Conservation (phyloP, 352 stramenopile genomes). For the Globisporangium mamillatum region DNA sequence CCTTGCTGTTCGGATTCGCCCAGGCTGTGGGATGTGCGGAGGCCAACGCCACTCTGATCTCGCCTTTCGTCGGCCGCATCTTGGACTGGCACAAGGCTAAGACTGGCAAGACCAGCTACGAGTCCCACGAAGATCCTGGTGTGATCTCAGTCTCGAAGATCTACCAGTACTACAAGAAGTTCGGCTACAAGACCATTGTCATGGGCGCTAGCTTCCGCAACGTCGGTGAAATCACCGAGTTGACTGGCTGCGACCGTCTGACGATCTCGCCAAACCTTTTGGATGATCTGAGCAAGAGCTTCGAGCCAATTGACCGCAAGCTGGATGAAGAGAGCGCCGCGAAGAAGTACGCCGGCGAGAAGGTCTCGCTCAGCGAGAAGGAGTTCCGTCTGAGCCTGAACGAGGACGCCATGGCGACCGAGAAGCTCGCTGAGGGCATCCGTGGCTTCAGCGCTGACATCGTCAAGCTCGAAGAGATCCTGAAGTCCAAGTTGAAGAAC, state of each 20-base stretch:
- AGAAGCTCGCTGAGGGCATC: slow-evolving; percentile 98
- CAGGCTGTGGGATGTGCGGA: slow-evolving; percentile 96
- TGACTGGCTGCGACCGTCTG: slow-evolving; percentile 97
- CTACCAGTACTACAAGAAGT: slow-evolving; percentile 99
- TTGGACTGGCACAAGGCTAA: slow-evolving; percentile 97
- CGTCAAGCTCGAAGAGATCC: slow-evolving; percentile 97
- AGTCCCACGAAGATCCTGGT: slow-evolving; percentile 94
- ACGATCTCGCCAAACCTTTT: slow-evolving; percentile 96
- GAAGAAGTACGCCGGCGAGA: slow-evolving; percentile 71
- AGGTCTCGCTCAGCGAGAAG: slow-evolving; percentile 90
- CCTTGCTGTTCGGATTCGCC: slow-evolving; percentile 96
- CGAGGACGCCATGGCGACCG: slow-evolving; percentile 95
- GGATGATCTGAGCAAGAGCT: slow-evolving; percentile 87
- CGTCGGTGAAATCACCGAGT: slow-evolving; percentile 95
- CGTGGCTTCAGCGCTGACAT: slow-evolving; percentile 96
- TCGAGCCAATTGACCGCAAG: slow-evolving; percentile 71
- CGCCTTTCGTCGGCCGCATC: slow-evolving; percentile 95
- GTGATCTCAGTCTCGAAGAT: slow-evolving; percentile 96
- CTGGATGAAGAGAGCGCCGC: slow-evolving; percentile 75
- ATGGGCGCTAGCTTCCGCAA: slow-evolving; percentile 96
- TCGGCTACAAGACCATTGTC: slow-evolving; percentile 93
- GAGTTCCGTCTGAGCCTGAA: slow-evolving; percentile 98
- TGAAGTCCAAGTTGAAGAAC: slow-evolving; percentile 93
- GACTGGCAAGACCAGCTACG: slow-evolving; percentile 89
- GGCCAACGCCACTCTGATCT: slow-evolving; percentile 95